phyloP scores from a whole-genome alignment of 306 rosid genomes.

The Citrullus mucosospermus region DNA sequence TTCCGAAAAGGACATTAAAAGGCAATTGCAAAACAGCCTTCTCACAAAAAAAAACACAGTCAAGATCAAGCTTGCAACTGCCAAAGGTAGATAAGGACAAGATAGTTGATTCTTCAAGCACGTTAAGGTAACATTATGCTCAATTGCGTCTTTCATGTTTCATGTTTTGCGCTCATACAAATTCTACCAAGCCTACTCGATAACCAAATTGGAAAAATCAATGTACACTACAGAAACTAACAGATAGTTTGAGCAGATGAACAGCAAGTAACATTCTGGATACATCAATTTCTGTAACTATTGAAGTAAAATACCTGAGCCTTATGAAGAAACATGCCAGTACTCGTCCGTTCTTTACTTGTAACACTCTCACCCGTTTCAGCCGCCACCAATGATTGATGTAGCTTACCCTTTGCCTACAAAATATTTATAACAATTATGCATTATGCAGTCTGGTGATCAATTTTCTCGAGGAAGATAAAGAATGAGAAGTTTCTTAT shows the following conservation, averaged over 20 bases:
- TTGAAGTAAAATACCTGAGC: slow-evolving; percentile 39
- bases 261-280: background rate
- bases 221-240: background rate
- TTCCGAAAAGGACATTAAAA: background rate
- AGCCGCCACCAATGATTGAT: slow-evolving; percentile 86
- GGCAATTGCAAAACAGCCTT: background rate
- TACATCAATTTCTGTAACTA: background rate
- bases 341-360: slow-evolving; percentile 88
- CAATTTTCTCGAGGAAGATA: background rate
- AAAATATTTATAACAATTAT: background rate
- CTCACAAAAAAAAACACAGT: background rate
- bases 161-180: background rate
- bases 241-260: background rate
- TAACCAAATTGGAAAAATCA: background rate
- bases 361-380: slow-evolving; percentile 63
- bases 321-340: slow-evolving; percentile 76
- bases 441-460: background rate
- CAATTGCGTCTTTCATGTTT: background rate
- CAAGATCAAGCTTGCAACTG: background rate
- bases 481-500: background rate
- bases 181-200: background rate
- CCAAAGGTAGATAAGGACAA: background rate
- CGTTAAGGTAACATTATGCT: background rate
- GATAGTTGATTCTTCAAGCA: background rate
- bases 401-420: slow-evolving; percentile 77